Conservation (phyloP, 225 moss, liverwort and hornwort species). For the Pseudisothecium myosuroides region DNA sequence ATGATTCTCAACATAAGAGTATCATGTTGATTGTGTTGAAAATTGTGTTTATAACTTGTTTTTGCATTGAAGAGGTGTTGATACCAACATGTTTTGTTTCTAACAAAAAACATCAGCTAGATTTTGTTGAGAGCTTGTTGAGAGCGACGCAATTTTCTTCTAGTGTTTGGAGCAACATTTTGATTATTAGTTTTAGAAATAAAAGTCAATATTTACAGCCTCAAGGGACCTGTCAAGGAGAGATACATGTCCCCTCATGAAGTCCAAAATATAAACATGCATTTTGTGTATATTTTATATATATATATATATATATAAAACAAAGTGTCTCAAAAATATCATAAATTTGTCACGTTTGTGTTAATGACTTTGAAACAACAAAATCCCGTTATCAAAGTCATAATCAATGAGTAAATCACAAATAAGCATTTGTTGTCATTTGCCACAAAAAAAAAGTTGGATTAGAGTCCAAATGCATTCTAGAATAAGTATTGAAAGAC, state of each 20-base stretch:
- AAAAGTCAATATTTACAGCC: accelerated
- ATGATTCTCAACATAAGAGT: too few relatives aligned
- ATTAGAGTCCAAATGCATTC: background rate
- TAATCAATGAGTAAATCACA: accelerated
- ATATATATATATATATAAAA: background rate
- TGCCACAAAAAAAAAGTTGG: background rate
- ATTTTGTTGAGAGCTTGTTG: too few relatives aligned
- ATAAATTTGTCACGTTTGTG: background rate
- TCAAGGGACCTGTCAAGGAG: background rate
- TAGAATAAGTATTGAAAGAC: background rate
- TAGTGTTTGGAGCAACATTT: background rate
- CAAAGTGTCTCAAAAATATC: background rate
- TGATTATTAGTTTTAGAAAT: background rate
- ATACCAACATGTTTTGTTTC: too few relatives aligned
- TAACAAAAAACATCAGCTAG: too few relatives aligned
- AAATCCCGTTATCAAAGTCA: background rate
- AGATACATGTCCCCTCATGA: accelerated
- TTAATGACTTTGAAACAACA: background rate
- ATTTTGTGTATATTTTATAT: background rate
- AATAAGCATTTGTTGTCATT: background rate
- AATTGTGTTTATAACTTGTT: too few relatives aligned
- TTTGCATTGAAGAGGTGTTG: too few relatives aligned
- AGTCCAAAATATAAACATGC: too few relatives aligned
- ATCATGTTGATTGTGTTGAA: too few relatives aligned
- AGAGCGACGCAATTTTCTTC: too few relatives aligned